phyloP scores from a whole-genome alignment of 495 filamentous ascomycete species.

The Aspergillus kassunensis region DNA sequence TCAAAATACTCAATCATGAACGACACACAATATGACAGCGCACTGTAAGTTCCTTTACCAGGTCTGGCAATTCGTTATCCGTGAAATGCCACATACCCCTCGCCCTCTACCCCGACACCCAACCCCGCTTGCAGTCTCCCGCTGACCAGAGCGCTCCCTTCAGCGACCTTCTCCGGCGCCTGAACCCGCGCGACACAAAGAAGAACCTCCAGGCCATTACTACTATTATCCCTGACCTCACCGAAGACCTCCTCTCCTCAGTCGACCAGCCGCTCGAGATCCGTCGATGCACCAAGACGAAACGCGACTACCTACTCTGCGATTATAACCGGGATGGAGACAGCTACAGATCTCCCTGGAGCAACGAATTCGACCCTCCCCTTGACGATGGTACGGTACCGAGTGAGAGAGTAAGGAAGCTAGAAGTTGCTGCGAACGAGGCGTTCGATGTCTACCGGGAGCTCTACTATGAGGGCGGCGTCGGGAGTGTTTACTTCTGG shows the following conservation, averaged over 20 bases:
- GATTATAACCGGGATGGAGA: constrained; percentile 99
- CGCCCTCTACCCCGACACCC: constrained; percentile 8
- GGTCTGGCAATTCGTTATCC: background rate
- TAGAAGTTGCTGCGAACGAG: constrained; percentile 91
- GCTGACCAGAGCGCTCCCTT: constrained; percentile 23
- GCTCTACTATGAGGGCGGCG: constrained; percentile 96
- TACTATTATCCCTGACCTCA: constrained; percentile 79
- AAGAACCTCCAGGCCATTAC: constrained; percentile 82
- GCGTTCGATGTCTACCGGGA: constrained; percentile 97
- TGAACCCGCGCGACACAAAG: constrained; percentile 88
- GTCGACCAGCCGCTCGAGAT: constrained; percentile 93
- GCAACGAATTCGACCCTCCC: constrained; percentile 93
- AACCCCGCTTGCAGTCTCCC: constrained; percentile 28
- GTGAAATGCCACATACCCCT: background rate
- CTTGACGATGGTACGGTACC: constrained; percentile 75
- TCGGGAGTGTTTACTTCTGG: constrained; percentile 96
- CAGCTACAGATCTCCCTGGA: constrained; percentile 95
- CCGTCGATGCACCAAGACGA: constrained; percentile 78
- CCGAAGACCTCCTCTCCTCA: constrained; percentile 95
- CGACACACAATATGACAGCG: constrained; percentile 58
- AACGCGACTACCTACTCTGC: constrained; percentile 94
- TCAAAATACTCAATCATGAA: constrained; percentile 38
- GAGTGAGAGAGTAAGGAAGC: constrained; percentile 81
- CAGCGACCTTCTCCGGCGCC: constrained; percentile 96
- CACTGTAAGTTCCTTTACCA: constrained; percentile 47